Conservation (phyloP, 202 grass and related monocot genomes). For the Carex arenaria region DNA sequence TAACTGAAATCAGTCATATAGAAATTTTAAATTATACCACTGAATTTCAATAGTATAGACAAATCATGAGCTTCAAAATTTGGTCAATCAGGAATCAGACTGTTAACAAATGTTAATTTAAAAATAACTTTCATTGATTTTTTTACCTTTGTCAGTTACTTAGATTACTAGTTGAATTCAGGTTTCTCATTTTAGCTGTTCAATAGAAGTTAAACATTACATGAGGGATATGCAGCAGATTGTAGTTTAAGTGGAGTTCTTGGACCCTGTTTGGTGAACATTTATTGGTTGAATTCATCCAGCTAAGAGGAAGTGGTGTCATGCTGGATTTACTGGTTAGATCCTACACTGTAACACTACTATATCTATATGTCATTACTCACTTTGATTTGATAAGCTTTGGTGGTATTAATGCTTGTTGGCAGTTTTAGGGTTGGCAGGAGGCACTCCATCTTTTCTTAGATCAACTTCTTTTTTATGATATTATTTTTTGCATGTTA, state of each 20-base stretch:
- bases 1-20: neutral
- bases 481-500: neutral
- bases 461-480: constrained; percentile 19
- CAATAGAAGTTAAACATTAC: neutral
- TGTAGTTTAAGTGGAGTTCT: constrained; percentile 1
- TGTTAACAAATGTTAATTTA: neutral
- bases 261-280: constrained; percentile 20
- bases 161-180: neutral
- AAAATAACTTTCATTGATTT: neutral
- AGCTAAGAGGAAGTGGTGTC: constrained; percentile 10
- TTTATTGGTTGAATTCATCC: constrained; percentile 23
- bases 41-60: neutral
- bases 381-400: constrained; percentile 10
- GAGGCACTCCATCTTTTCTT: constrained; percentile 17
- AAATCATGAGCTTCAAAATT: neutral
- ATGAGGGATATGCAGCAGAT: neutral
- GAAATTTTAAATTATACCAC: neutral
- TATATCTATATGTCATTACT: neutral
- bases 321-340: constrained; percentile 20
- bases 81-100: neutral
- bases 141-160: neutral
- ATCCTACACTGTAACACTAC: neutral
- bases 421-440: constrained; percentile 20
- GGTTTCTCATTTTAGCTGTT: neutral
- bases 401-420: constrained; percentile 1